These are phyloP conservation scores for Paecilomyces niveus DNA, from an alignment of 2,329 filamentous ascomycete genomes.

Conservation along the genomic window DNA sequence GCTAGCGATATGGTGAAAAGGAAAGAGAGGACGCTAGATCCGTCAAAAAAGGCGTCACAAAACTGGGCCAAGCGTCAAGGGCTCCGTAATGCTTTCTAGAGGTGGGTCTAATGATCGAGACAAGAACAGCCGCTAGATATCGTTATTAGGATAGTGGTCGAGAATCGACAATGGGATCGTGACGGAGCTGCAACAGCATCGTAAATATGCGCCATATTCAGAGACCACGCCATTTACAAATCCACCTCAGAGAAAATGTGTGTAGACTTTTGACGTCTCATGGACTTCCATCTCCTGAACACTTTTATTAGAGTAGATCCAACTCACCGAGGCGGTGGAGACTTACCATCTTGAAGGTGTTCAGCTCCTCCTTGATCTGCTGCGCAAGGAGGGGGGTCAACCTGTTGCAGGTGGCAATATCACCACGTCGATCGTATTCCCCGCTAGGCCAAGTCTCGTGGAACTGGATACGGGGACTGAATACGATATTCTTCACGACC, in stretches of 20 bases:
- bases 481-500: conserved; percentile 52
- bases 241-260: conserved; percentile 86
- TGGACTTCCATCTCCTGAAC: conserved; percentile 97
- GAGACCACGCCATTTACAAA: background rate
- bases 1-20: background rate
- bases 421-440: conserved; percentile 92
- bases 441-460: conserved; percentile 93
- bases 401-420: conserved; percentile 96
- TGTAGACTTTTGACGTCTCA: conserved; percentile 97
- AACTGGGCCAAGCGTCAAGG: background rate
- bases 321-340: background rate
- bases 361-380: conserved; percentile 98
- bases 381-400: conserved; percentile 94
- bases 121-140: background rate
- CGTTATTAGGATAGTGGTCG: background rate
- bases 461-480: conserved; percentile 90
- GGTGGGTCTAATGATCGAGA: background rate
- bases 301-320: conserved; percentile 31
- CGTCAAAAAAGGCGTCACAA: background rate
- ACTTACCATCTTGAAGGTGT: conserved; percentile 97
- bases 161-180: background rate
- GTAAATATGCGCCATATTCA: background rate
- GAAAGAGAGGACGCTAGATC: background rate
- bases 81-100: background rate
- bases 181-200: background rate